Base-by-base conservation (phyloP, 495 filamentous ascomycete genomes). In the Penicillium lividum region DNA sequence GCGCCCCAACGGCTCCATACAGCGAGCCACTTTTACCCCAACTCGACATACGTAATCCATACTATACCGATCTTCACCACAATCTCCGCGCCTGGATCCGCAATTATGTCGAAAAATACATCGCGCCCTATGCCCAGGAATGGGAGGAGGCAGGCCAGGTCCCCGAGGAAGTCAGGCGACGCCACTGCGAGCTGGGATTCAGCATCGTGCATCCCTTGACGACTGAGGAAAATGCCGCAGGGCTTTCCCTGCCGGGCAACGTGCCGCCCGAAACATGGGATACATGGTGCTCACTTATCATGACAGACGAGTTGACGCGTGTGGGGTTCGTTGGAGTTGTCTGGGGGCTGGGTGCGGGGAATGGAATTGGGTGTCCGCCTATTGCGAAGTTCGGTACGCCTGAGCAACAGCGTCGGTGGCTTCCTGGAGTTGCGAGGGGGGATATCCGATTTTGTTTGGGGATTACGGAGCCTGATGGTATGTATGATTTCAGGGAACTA, bases 381-480 rank as follows among this genome's bases (percentile, higher is more conserved):
- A 65, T 83, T 62, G 78, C 79, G 27, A 71, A 76, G 49, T 82
- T 81, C 60, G 81, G 81, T 15, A 82, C 75, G 25, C 59, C 64
- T 10, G 70, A 76, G 64, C 80, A 82, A 65, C 77, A 80, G 60
- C 62, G 57, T 7, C 66, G 68, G 31, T 84, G 77, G 74, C 66
- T 84, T 27, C 81, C 81, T 9, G 71, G 68, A 22, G 74, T 84
- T 55, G 78, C 79, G 16, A 71, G 52, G 48, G 78, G 80, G 28
- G 73, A 75, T 45, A 70, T 78, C 16, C 63, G 75, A 36, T 84
- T 84, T 54, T 84, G 80, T 61, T 66, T 83, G 30, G 80, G 81
- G 4, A 82, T 84, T 60, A 84, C 81, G 18, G 81, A 84, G 64
- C 81, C 81, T 6, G 80, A 81, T 70, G 74, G 74, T 77, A 38